These are phyloP conservation scores for Acacia acuminata DNA, from an alignment of 306 rosid genomes.

Conservation along the genomic window DNA sequence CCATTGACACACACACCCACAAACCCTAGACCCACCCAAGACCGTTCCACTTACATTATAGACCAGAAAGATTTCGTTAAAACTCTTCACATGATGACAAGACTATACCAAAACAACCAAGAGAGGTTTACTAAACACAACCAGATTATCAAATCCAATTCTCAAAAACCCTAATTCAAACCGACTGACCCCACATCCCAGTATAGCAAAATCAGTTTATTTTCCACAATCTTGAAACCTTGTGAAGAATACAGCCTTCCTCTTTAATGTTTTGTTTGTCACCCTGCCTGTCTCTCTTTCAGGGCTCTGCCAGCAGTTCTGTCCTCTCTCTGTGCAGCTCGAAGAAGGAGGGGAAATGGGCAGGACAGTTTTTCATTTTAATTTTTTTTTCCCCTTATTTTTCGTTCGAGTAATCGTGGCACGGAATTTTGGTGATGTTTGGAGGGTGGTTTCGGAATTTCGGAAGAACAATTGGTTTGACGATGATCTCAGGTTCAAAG, in stretches of 20 bases:
- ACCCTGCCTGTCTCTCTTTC: not conserved
- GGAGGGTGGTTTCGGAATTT: conserved; percentile 41
- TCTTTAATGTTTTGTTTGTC: not conserved
- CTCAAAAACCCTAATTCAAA: conserved; percentile 65
- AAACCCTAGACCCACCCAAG: conserved; percentile 60
- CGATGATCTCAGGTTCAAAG: not conserved
- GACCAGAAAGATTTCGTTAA: conserved; percentile 6
- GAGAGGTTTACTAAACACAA: conserved; percentile 13
- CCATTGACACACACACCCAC: conserved; percentile 63
- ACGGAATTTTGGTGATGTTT: conserved; percentile 21
- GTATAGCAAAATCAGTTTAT: not conserved
- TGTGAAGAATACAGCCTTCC: conserved; percentile 21
- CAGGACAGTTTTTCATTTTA: conserved; percentile 9
- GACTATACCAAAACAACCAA: conserved; percentile 17
- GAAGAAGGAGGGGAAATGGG: conserved; percentile 23
- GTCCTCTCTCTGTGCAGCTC: conserved; percentile 32
- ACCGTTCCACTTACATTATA: conserved; percentile 55
- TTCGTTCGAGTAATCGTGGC: not conserved
- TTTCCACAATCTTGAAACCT: conserved; percentile 18
- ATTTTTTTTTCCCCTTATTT: not conserved
- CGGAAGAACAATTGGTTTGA: not conserved
- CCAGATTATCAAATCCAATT: conserved; percentile 27
- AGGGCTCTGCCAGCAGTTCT: conserved; percentile 16
- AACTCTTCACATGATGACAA: conserved; percentile 27
- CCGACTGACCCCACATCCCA: conserved; percentile 5